Evolutionary conservation across 2,329 filamentous ascomycete species (phyloP), one percentile per base, ranked within the genome.

Genomic region (Talaromyces piceae): DNA sequence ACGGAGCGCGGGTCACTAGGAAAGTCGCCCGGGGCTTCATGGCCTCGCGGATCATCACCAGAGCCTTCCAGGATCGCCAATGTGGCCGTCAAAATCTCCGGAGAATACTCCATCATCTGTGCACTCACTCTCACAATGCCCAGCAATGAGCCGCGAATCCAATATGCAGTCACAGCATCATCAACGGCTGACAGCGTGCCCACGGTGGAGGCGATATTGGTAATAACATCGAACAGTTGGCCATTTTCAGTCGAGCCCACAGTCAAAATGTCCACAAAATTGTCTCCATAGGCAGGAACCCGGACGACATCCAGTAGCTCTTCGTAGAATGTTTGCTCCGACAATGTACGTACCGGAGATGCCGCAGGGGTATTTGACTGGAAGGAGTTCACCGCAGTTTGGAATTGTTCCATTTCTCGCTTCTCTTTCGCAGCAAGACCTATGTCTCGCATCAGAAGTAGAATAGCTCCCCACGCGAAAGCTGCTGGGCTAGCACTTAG

Each of bases 401-500:
- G 63, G 8, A 68, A 68, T 50, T 74, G 69, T 41, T 70, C 67
- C 47, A 69, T 55, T 53, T 75, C 71, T 49, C 72, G 65, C n/a
- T 58, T 61, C 62, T 86, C 83, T 33, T 80, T 81, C 43, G 84
- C 75, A 47, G 75, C 75, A 51, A 80, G 76, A 57, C 83, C 85
- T 11, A 80, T 79, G 39, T 81, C 71, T 57, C 82, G 81, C 71
- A 93, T 81, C 23, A 79, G 77, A 60, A 86, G 80, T 8, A 91
- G 74, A 23, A 95, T 79, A 45, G 91, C 74, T 3, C 84, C 82
- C 91, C 91, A 97, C 3, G 87, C 81, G 58, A 94, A 87, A 18
- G 88, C 78, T 16, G 87, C 82, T 1, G 88, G 88, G 50, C 81
- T 82, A 18, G 87, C 86, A 30, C 81, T 80, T 31, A 76, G 73